phyloP scores from a whole-genome alignment of 1,284 basidiomycete genomes.

The Sporisorium sorghi region DNA sequence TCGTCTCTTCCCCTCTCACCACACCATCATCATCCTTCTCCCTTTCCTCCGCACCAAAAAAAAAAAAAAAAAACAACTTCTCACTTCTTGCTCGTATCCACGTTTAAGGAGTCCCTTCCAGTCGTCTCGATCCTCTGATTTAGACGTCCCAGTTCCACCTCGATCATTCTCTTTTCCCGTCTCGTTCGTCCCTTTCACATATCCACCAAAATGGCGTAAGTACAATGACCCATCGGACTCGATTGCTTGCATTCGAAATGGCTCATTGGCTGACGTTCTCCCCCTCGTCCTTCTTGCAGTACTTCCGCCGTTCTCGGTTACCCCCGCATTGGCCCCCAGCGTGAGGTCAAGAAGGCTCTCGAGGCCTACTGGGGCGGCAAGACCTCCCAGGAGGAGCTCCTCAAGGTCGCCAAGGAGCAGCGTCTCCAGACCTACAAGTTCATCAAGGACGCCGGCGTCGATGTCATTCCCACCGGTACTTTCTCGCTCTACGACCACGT shows the following conservation, averaged over 20 bases:
- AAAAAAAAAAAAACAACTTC: background rate
- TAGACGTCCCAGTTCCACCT: slow-evolving; percentile 8
- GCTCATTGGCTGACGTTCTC: slow-evolving; percentile 1
- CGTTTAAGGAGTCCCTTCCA: slow-evolving; percentile 20
- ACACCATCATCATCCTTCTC: slow-evolving; percentile 11
- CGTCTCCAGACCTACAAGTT: slow-evolving; percentile 90
- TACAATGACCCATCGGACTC: too few relatives aligned
- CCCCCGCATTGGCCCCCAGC: slow-evolving; percentile 94
- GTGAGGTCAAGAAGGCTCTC: slow-evolving; percentile 95
- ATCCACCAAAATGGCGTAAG: slow-evolving; percentile 44
- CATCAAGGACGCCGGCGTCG: slow-evolving; percentile 88
- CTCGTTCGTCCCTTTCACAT: slow-evolving; percentile 17
- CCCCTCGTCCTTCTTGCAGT: slow-evolving; percentile 9
- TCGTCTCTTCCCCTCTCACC: slow-evolving; percentile 6
- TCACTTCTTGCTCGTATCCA: slow-evolving; percentile 32
- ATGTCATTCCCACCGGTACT: slow-evolving; percentile 93
- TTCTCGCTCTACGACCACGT: slow-evolving; percentile 99
- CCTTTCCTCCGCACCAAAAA: slow-evolving; percentile 8
- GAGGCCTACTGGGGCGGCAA: slow-evolving; percentile 92
- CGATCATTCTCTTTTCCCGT: slow-evolving; percentile 19
- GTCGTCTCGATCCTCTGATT: slow-evolving; percentile 18
- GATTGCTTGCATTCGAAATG: background rate
- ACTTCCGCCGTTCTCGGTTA: slow-evolving; percentile 79
- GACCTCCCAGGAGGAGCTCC: slow-evolving; percentile 86
- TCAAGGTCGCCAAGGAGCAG: slow-evolving; percentile 87